These are phyloP conservation scores for Eimeria sp. DNA, from an alignment of 169 alveolate genomes.

Conservation along the genomic window DNA sequence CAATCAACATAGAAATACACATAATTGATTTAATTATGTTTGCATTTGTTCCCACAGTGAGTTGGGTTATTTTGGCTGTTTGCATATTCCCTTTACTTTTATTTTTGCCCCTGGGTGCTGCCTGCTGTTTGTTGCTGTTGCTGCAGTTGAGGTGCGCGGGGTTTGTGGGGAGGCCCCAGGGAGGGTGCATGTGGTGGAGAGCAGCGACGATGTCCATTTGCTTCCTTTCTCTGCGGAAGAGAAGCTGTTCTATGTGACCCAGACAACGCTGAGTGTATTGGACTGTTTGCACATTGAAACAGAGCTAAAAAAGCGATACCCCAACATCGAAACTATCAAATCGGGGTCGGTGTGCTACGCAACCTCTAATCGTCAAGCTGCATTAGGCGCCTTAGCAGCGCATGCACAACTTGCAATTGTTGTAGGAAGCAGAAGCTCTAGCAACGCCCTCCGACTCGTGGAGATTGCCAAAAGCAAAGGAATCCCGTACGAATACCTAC, in stretches of 20 bases:
- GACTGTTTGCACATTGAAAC: conserved; percentile 89
- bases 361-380: conserved; percentile 91
- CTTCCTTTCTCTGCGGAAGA: conserved; percentile 83
- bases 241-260: conserved; percentile 90
- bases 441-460: conserved; percentile 90
- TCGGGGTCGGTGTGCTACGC: conserved; percentile 94
- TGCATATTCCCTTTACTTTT: neutral
- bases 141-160: conserved; percentile 90
- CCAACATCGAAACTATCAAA: conserved; percentile 90
- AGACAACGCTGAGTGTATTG: conserved; percentile 91
- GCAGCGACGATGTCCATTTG: conserved; percentile 87
- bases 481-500: neutral
- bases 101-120: too few species aligned
- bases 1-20: too few species aligned
- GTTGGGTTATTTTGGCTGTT: neutral
- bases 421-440: conserved; percentile 90
- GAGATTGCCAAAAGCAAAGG: conserved; percentile 85
- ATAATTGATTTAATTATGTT: too few species aligned
- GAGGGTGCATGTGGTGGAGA: conserved; percentile 89
- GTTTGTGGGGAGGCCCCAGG: conserved; percentile 92
- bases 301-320: conserved; percentile 86
- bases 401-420: conserved; percentile 87
- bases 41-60: too few species aligned
- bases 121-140: conserved; percentile 26
- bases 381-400: conserved; percentile 86